phyloP scores from a whole-genome alignment of 345 rosid genomes.

The Salix suchowensis region DNA sequence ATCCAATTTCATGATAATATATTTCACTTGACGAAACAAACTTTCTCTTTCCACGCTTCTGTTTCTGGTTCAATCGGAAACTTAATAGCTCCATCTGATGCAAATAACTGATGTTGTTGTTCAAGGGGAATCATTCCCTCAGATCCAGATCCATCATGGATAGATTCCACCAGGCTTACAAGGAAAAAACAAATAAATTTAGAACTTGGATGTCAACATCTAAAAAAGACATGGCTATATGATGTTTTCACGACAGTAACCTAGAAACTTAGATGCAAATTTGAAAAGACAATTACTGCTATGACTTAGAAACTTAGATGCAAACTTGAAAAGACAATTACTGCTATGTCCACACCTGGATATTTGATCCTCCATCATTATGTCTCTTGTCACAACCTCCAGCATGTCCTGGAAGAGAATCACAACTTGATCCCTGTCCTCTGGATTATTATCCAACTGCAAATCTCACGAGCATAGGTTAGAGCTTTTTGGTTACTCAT shows the following conservation, averaged over 20 bases:
- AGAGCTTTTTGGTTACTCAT: conserved; percentile 8
- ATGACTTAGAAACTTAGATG: neutral
- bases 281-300: neutral
- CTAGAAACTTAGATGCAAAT: neutral
- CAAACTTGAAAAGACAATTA: neutral
- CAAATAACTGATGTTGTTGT: conserved; percentile 68
- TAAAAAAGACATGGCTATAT: neutral
- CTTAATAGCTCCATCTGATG: conserved; percentile 81
- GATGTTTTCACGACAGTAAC: neutral
- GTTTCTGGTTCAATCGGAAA: conserved; percentile 68
- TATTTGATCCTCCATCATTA: conserved; percentile 71
- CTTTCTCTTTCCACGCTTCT: conserved; percentile 99
- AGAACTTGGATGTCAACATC: neutral
- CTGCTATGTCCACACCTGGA: conserved; percentile 35
- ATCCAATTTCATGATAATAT: neutral
- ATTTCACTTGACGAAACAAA: conserved; percentile 14
- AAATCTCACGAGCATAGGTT: conserved; percentile 11
- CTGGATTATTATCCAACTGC: conserved; percentile 67
- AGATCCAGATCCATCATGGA: conserved; percentile 63
- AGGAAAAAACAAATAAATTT: conserved; percentile 14
- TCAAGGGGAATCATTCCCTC: conserved; percentile 61
- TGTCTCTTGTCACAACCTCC: conserved; percentile 91
- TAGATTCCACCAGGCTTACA: conserved; percentile 65
- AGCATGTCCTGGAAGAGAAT: conserved; percentile 97
- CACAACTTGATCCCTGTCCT: conserved; percentile 81